Percentiles rank a stretch among this genome's conserved stretches.
Conservation (phyloP, 345 rosid species). For the Leavenworthia alabamica region DNA sequence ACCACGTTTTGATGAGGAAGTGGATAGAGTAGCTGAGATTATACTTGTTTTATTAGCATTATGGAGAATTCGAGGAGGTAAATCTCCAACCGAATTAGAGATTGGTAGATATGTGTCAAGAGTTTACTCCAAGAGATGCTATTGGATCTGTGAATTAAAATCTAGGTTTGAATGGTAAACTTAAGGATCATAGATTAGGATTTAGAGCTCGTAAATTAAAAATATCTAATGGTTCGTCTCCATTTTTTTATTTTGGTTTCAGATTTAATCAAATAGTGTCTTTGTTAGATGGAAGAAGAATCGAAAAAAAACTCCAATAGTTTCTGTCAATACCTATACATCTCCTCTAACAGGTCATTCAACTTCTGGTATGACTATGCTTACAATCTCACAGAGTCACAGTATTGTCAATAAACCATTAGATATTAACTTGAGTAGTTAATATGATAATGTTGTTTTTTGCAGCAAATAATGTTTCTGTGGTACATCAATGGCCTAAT, state of each 20-base stretch:
- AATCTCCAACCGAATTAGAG: conserved; percentile 66
- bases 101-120: conserved; percentile 52
- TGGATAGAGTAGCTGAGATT: conserved; percentile 74
- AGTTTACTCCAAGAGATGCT: conserved; percentile 52
- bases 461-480: conserved; percentile 29
- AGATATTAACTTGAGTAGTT: conserved; percentile 35
- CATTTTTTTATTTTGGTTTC: background rate
- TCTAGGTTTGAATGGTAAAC: conserved; percentile 61
- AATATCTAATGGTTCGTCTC: conserved; percentile 62
- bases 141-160: conserved; percentile 71
- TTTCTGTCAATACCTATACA: conserved; percentile 41
- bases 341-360: conserved; percentile 26
- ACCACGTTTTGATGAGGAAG: conserved; percentile 31
- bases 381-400: too few relatives aligned
- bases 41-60: conserved; percentile 73
- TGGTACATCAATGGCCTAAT: conserved; percentile 38
- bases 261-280: background rate
- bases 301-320: conserved; percentile 46
- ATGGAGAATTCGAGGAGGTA: conserved; percentile 74
- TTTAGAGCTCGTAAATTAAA: conserved; percentile 51
- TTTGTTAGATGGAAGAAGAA: conserved; percentile 69
- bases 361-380: conserved; percentile 25
- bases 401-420: conserved; percentile 24
- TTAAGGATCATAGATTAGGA: conserved; percentile 66
- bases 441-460: conserved; percentile 26